Conservation (phyloP, 352 stramenopile genomes). For the Globisporangium radiosum region DNA sequence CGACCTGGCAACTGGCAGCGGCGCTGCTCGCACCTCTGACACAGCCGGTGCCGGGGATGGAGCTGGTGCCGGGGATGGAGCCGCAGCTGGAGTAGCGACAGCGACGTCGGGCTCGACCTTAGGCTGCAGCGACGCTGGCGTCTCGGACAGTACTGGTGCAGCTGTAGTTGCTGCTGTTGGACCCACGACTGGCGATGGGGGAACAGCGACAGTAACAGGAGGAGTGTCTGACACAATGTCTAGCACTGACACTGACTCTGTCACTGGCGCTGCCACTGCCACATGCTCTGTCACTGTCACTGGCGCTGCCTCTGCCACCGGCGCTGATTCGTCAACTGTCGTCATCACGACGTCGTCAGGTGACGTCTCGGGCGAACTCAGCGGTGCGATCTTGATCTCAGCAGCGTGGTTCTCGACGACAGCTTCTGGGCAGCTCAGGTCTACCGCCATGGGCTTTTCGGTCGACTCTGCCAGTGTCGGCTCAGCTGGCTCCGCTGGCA, state of each 20-base stretch:
- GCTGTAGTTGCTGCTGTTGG: background rate
- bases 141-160: background rate
- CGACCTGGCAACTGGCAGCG: background rate
- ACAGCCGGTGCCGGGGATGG: constrained; percentile 2
- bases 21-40: constrained; percentile 4
- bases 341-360: background rate
- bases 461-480: constrained; percentile 3
- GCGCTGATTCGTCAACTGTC: background rate
- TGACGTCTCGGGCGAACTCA: background rate
- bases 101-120: background rate
- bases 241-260: no score
- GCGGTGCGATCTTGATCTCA: constrained; percentile 15
- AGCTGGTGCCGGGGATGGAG: constrained; percentile 3
- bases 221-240: no score
- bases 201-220: background rate
- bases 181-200: background rate
- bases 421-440: constrained; percentile 28
- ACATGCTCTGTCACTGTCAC: background rate
- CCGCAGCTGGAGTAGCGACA: constrained; percentile 2
- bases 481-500: background rate
- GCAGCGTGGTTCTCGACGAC: constrained; percentile 30
- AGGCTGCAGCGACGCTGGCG: background rate
- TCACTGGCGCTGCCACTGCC: background rate
- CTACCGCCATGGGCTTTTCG: constrained; percentile 7
- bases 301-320: background rate